Evolutionary conservation across 805 yeast species (phyloP), one percentile per base, ranked within the genome.

Genomic region (Scheffersomyces lignosus): DNA sequence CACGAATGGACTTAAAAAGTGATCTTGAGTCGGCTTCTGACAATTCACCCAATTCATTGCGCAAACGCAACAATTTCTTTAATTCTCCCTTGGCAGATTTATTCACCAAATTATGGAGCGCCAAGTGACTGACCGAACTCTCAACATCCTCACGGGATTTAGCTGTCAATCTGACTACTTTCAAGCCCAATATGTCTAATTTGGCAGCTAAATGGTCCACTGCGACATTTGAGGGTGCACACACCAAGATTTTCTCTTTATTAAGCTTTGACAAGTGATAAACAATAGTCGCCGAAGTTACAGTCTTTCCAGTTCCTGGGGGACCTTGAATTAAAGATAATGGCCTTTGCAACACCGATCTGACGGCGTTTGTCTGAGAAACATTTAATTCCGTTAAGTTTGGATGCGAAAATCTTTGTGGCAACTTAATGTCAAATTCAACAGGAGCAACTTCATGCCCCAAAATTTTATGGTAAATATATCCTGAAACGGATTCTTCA

Each of bases 151-250:
- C 96, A 42, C 95, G 71, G 28, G 84, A 73, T 50, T 73, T 79
- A 2, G 96, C 95, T 5, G 81, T 73, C 32, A 90, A 50, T 49
- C 97, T 73, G 12, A 87, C 85, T 24, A 88, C 96, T 14, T 78
- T 78, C 39, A 90, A 62, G 0, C 95, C 95, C 18, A 87, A 59
- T n/a, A 61, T 56, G 36, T 79, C 75, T 28, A 90, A 67, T 50
- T 89, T 84, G 7, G 73, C 74, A 2, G 96, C 87, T 38, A 90
- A 70, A 64, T 90, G 96, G 58, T 90, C 96, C 22, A 87, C 96
- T 0, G 96, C 97, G 33, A 90, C 91, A 60, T 90, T 90, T 15
- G 96, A 89, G 15, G 97, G 96, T 3, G 97, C 96, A 70, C 96
- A 87, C 3, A 89, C 96, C 27, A 90, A 70, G 6, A 89, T 79